Evolutionary conservation across 768 basidiomycete genomes (phyloP).

Genomic region (Phlebiopsis gigantea): DNA sequence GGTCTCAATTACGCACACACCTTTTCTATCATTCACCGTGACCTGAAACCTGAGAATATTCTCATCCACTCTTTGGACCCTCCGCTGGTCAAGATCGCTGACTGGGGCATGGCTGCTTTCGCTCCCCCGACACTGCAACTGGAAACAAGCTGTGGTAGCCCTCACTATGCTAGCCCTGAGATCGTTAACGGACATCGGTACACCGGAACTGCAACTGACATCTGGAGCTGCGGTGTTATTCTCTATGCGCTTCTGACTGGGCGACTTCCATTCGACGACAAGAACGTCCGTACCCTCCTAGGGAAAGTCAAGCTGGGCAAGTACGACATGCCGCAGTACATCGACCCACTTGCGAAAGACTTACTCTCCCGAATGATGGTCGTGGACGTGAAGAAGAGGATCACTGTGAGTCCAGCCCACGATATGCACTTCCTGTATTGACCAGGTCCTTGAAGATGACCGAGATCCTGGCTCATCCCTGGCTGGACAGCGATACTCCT

Average conservation of each 20-base stretch:
- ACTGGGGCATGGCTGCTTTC: conserved; percentile 98
- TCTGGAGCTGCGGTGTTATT: conserved; percentile 96
- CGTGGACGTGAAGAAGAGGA: conserved; percentile 74
- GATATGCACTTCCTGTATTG: neutral
- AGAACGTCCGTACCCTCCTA: conserved; percentile 71
- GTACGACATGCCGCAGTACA: conserved; percentile 76
- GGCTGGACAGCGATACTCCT: conserved; percentile 54
- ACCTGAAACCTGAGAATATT: conserved; percentile 97
- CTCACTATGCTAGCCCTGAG: conserved; percentile 96
- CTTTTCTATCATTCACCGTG: conserved; percentile 96
- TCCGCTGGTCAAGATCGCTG: conserved; percentile 90
- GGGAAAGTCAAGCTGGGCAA: conserved; percentile 83
- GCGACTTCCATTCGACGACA: conserved; percentile 90
- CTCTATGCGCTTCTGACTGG: conserved; percentile 88
- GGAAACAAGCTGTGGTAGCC: conserved; percentile 93
- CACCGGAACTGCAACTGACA: conserved; percentile 85
- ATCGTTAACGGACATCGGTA: conserved; percentile 91
- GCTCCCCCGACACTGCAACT: conserved; percentile 80
- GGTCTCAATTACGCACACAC: conserved; percentile 96
- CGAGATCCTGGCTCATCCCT: conserved; percentile 83
- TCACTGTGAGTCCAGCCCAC: conserved; percentile 53
- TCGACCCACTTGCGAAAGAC: conserved; percentile 82
- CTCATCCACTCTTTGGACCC: conserved; percentile 79
- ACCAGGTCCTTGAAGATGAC: conserved; percentile 57
- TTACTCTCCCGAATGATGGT: conserved; percentile 84